Evolutionary conservation across 805 yeast genomes (phyloP).

Genomic region (Starmerella sp.): DNA sequence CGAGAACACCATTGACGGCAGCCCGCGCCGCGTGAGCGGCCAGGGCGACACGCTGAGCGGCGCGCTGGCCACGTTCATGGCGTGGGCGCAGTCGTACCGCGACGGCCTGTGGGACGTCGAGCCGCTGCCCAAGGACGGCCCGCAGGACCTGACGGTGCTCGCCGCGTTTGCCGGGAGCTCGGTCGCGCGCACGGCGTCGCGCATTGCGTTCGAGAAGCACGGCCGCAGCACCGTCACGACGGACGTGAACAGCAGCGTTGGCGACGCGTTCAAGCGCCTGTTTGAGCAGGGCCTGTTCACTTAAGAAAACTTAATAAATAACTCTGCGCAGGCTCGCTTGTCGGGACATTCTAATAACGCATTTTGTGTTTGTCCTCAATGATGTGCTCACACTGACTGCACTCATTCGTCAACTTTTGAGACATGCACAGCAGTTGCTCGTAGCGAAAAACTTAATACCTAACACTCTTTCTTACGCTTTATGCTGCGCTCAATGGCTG

Average conservation of each 20-base stretch:
- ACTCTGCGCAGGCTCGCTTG: too few species aligned
- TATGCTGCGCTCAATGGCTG: too few species aligned
- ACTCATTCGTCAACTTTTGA: too few species aligned
- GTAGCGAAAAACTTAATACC: too few species aligned
- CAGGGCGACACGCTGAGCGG: constrained; percentile 95
- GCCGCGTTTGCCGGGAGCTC: constrained; percentile 65
- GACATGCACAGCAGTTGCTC: too few species aligned
- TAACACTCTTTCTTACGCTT: too few species aligned
- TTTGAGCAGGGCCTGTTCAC: background rate
- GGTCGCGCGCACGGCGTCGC: constrained; percentile 54
- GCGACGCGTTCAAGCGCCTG: constrained; percentile 43
- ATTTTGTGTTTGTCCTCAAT: too few species aligned
- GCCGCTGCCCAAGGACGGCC: constrained; percentile 21
- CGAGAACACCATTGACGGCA: constrained; percentile 44
- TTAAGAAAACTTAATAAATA: too few species aligned
- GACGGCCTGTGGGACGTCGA: constrained; percentile 46
- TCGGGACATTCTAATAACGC: too few species aligned
- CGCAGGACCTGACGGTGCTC: constrained; percentile 30
- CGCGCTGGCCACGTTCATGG: constrained; percentile 64
- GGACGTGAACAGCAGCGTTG: constrained; percentile 60
- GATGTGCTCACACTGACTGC: too few species aligned
- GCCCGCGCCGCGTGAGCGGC: constrained; percentile 79
- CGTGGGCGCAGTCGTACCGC: constrained; percentile 65
- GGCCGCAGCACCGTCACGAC: constrained; percentile 80
- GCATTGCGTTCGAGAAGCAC: constrained; percentile 49